Percentiles rank a stretch among this genome's conserved stretches.
These are phyloP conservation scores for Phytopythium boreale DNA, from an alignment of 352 stramenopile species.

Conservation along the genomic window DNA sequence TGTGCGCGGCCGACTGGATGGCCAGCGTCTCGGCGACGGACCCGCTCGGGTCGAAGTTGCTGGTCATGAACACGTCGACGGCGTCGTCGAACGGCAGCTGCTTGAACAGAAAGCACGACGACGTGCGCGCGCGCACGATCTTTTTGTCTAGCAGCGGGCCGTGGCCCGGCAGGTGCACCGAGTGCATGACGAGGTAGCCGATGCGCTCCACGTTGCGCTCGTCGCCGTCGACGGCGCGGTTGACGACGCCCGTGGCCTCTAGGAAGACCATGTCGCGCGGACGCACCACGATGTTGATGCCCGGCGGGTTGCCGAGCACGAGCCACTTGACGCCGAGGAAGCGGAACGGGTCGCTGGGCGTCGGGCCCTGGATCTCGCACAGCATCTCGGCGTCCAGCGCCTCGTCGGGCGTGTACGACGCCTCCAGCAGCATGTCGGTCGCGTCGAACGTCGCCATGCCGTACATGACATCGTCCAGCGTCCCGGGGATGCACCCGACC, in stretches of 20 bases:
- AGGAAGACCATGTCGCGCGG: conserved; percentile 43
- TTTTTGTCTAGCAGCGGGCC: conserved; percentile 27
- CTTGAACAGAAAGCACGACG: conserved; percentile 37
- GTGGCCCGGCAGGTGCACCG: conserved; percentile 32
- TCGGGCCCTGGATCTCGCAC: conserved; percentile 38
- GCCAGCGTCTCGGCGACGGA: conserved; percentile 27
- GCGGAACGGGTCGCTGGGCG: conserved; percentile 32
- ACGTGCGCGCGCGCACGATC: conserved; percentile 32
- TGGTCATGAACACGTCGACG: conserved; percentile 50
- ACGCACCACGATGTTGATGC: conserved; percentile 32
- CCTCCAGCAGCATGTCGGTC: conserved; percentile 49
- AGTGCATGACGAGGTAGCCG: conserved; percentile 55
- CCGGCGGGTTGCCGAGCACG: conserved; percentile 23
- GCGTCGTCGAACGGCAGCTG: conserved; percentile 24
- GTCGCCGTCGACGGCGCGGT: conserved; percentile 17
- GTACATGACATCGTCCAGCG: conserved; percentile 66
- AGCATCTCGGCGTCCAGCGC: conserved; percentile 50
- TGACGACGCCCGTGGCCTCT: conserved; percentile 36
- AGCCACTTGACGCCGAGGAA: conserved; percentile 51
- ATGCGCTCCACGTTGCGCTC: conserved; percentile 26
- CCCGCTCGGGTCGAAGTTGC: conserved; percentile 36
- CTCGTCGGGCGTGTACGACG: conserved; percentile 43
- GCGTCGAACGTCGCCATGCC: conserved; percentile 44
- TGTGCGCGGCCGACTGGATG: conserved; percentile 26
- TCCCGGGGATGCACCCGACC: conserved; percentile 34